Evolutionary conservation across 352 stramenopile species (phyloP).

Genomic region (Blastocystis sp.): DNA sequence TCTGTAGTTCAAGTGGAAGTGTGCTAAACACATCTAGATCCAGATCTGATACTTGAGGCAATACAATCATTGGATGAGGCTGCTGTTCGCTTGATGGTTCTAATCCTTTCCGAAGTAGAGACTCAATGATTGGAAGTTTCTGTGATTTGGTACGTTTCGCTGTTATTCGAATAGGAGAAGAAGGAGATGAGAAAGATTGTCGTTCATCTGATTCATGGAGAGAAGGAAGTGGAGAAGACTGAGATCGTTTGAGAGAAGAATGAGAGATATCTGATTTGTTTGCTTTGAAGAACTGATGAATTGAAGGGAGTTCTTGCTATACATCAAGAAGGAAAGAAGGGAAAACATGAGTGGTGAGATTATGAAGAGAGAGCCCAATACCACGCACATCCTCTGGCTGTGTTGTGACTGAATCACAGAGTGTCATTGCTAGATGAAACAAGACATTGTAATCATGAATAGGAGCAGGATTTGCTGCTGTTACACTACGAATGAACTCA

Average conservation of each 20-base stretch:
- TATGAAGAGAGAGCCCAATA: conserved; percentile 5
- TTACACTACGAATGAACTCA: not conserved
- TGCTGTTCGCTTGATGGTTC: not conserved
- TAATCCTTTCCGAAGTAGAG: not conserved
- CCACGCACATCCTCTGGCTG: conserved; percentile 35
- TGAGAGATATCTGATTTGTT: not conserved
- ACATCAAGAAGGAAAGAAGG: not conserved
- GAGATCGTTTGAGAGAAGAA: not conserved
- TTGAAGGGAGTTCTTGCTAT: not conserved
- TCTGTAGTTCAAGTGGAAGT: not conserved
- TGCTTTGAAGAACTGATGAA: not conserved
- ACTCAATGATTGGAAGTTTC: not conserved
- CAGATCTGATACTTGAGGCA: not conserved
- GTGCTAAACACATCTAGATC: conserved; percentile 33
- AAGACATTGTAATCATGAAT: not conserved
- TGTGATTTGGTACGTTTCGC: not conserved
- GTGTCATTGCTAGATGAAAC: not conserved
- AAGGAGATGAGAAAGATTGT: not conserved
- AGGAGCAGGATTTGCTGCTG: not conserved
- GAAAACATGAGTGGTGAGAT: not conserved
- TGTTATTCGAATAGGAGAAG: not conserved
- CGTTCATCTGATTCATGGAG: not conserved
- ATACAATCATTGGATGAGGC: not conserved
- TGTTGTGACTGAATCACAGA: not conserved
- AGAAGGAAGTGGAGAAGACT: not conserved